phyloP scores from a whole-genome alignment of 768 basidiomycete genomes.

The Kwoniella sp. region DNA sequence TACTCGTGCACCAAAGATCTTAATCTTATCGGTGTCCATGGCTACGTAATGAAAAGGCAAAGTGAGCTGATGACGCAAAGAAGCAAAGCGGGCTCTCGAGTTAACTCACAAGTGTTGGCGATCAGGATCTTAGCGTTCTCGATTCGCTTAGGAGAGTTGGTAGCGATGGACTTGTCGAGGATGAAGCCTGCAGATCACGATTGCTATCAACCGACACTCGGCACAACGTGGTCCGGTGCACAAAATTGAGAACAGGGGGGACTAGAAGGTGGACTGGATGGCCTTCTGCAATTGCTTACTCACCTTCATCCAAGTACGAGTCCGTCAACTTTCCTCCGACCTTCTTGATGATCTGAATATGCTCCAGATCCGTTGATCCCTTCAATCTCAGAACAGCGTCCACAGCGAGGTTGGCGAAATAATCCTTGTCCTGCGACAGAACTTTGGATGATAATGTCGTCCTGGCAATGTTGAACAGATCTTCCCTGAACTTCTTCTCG shows the following conservation, averaged over 20 bases:
- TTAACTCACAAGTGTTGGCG: slow-evolving; percentile 89
- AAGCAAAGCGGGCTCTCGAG: no score
- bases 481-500: slow-evolving; percentile 73
- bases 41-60: slow-evolving; percentile 60
- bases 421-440: slow-evolving; percentile 91
- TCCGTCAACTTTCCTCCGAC: slow-evolving; percentile 98
- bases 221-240: no score
- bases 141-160: slow-evolving; percentile 90
- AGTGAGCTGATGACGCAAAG: background rate
- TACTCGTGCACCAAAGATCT: slow-evolving; percentile 94
- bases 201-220: background rate
- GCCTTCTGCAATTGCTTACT: no score
- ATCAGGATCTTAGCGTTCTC: slow-evolving; percentile 95
- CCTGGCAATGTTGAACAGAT: slow-evolving; percentile 92
- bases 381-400: slow-evolving; percentile 92
- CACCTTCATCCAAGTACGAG: slow-evolving; percentile 95
- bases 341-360: slow-evolving; percentile 99
- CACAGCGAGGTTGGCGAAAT: slow-evolving; percentile 96
- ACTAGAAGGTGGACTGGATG: no score
- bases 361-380: slow-evolving; percentile 94
- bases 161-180: slow-evolving; percentile 90
- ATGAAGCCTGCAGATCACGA: slow-evolving; percentile 76
- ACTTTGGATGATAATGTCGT: slow-evolving; percentile 97
- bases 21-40: slow-evolving; percentile 99
- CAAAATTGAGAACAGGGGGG: no score